Conservation (phyloP, 2,329 filamentous ascomycete genomes). For the Calonectria pseudoturangicola region DNA sequence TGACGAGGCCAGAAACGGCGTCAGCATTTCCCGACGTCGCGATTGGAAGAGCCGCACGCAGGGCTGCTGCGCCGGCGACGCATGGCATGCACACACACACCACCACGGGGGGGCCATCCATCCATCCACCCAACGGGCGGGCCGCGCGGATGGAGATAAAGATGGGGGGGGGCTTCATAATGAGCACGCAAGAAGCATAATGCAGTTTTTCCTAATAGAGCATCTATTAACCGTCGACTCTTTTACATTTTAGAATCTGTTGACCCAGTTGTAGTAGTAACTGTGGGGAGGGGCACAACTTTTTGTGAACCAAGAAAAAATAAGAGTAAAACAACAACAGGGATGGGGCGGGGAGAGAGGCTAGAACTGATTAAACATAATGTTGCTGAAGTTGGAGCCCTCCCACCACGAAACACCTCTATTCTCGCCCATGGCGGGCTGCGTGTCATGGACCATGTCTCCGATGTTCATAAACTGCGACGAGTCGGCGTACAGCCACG, state of each 20-base stretch:
- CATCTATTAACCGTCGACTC: slow-evolving; percentile 24
- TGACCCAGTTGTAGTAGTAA: neutral
- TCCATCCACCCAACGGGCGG: too few species aligned
- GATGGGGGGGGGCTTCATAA: neutral
- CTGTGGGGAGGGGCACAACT: too few species aligned
- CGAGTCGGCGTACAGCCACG: slow-evolving; percentile 65
- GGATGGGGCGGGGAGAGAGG: neutral
- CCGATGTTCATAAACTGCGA: slow-evolving; percentile 62
- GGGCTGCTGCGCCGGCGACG: neutral
- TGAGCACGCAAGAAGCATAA: neutral
- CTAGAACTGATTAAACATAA: slow-evolving; percentile 63
- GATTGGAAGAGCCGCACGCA: neutral
- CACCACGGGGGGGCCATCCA: neutral
- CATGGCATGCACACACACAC: neutral
- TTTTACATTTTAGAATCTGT: slow-evolving; percentile 27
- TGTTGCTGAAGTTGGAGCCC: slow-evolving; percentile 61
- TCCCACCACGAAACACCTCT: slow-evolving; percentile 64
- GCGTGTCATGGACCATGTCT: slow-evolving; percentile 59
- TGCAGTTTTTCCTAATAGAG: slow-evolving; percentile 8
- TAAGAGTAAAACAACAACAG: neutral
- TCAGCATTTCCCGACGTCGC: slow-evolving; percentile 9
- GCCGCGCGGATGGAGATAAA: neutral
- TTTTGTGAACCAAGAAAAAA: too few species aligned
- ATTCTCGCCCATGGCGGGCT: slow-evolving; percentile 49
- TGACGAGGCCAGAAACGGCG: neutral